These are phyloP conservation scores for Ceratocystis lukuohia DNA, from an alignment of 2,329 filamentous ascomycete species.

Conservation along the genomic window DNA sequence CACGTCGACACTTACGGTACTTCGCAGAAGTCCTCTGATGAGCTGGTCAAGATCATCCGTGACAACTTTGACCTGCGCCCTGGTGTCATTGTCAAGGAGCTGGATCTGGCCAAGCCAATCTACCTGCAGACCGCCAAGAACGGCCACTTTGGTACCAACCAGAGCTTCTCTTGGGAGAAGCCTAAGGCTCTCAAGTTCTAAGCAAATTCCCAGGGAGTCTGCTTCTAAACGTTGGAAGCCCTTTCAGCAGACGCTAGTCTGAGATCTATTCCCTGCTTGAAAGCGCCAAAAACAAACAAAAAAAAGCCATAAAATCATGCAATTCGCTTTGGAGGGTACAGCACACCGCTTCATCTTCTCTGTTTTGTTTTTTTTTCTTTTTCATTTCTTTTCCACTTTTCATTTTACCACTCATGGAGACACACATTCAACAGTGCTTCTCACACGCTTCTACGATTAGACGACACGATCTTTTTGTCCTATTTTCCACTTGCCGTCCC, in stretches of 20 bases:
- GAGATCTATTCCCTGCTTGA: neutral
- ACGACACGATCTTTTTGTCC: conserved; percentile 29
- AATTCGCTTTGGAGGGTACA: conserved; percentile 18
- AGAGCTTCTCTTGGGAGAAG: conserved; percentile 96
- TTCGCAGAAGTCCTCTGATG: conserved; percentile 72
- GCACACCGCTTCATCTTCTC: conserved; percentile 20
- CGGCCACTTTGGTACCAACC: conserved; percentile 96
- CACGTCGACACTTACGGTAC: conserved; percentile 98
- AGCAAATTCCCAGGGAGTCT: conserved; percentile 25
- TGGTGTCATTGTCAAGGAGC: conserved; percentile 96
- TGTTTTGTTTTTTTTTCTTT: conserved; percentile 19
- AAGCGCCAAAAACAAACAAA: conserved; percentile 11
- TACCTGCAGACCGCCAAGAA: conserved; percentile 99
- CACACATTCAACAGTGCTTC: conserved; percentile 33
- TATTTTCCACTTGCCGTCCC: conserved; percentile 26
- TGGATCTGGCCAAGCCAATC: conserved; percentile 89
- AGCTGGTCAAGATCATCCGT: conserved; percentile 89
- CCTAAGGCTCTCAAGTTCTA: conserved; percentile 91
- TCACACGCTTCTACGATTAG: conserved; percentile 25
- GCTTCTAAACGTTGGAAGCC: neutral
- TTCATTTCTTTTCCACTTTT: conserved; percentile 14
- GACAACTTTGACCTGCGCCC: conserved; percentile 96
- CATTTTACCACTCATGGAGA: conserved; percentile 21
- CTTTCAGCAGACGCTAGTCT: neutral
- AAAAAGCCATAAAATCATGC: conserved; percentile 9